Base-by-base conservation (phyloP, 2,329 filamentous ascomycete species). In the Passalora sequoiae region DNA sequence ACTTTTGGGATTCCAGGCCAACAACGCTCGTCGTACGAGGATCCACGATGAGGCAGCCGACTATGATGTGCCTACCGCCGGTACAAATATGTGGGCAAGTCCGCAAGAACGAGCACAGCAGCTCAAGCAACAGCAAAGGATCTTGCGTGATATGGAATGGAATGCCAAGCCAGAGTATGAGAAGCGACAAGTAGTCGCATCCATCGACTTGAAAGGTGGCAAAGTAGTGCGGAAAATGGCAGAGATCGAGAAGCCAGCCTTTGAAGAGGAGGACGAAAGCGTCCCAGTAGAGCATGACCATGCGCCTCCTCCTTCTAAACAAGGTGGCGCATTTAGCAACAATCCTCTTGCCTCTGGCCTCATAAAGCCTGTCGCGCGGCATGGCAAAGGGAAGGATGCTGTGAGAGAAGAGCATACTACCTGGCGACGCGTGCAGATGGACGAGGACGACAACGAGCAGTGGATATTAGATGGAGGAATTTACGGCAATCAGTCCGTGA, bases 21-120 rank as follows among this genome's bases (percentile, higher is more conserved):
- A 94, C 57, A 95, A 94, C 54, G 87, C 88, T 0, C 78, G 78
- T 46, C 75, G 89, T 31, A 96, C 89, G 1, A 86, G 82, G 12
- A 84, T 96, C 12, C 79, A 88, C 27, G 89, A 96, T 57, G 89
- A 95, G 67, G 89, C 88, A 0, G 80, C 82, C 1, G 83, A 86
- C 59, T 84, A 79, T 51, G 82, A 86, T 53, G 78, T 78, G 0
- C 78, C 81, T 0, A 71, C 40, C 57, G 64, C 70, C 22, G 78
- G 80, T 4, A 72, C 77, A 4, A 88, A 78, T 55, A 83, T 92
- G 69, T 95, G 89, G 89, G 85, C 88, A 38, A 87, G 72, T 12
- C 87, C 89, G 0, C 81, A 86, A 51, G 87, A 94, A 64, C 76
- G 89, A 30, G 89, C 89, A 1, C 73, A 81, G 52, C 87, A 92